phyloP scores from a whole-genome alignment of 75 land plant genomes.

The Larix kaempferi region DNA sequence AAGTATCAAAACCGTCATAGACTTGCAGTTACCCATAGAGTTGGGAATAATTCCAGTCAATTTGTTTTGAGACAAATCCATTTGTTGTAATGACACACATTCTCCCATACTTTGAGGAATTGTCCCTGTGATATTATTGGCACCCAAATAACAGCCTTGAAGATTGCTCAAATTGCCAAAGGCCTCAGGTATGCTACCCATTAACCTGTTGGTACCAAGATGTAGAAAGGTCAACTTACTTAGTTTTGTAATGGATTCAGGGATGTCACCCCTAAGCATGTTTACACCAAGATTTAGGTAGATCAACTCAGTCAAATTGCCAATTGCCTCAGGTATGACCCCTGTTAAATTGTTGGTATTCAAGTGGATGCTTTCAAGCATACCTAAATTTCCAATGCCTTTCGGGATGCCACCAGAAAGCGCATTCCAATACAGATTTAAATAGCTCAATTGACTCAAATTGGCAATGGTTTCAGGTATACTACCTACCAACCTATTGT shows the following conservation, averaged over 20 bases:
- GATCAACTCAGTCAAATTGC: background rate
- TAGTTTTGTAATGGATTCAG: background rate
- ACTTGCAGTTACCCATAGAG: background rate
- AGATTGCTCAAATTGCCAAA: background rate
- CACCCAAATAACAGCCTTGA: background rate
- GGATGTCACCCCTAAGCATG: background rate
- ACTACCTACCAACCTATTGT: background rate
- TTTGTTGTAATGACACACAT: background rate
- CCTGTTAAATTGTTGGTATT: too few species aligned
- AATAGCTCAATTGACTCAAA: background rate
- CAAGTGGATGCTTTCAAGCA: background rate
- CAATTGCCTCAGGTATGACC: background rate
- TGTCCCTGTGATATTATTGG: background rate
- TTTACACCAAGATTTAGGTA: background rate
- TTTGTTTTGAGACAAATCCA: background rate
- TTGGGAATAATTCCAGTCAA: background rate
- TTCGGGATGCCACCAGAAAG: background rate
- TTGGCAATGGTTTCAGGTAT: background rate
- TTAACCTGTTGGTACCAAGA: background rate
- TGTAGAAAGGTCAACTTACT: slow-evolving; percentile 10
- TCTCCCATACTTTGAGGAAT: background rate
- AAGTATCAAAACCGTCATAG: too few species aligned
- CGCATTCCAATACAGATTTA: background rate
- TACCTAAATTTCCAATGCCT: background rate
- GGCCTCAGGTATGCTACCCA: too few species aligned